phyloP scores from a whole-genome alignment of 2,329 filamentous ascomycete genomes.

The Pyrenophora graminea region DNA sequence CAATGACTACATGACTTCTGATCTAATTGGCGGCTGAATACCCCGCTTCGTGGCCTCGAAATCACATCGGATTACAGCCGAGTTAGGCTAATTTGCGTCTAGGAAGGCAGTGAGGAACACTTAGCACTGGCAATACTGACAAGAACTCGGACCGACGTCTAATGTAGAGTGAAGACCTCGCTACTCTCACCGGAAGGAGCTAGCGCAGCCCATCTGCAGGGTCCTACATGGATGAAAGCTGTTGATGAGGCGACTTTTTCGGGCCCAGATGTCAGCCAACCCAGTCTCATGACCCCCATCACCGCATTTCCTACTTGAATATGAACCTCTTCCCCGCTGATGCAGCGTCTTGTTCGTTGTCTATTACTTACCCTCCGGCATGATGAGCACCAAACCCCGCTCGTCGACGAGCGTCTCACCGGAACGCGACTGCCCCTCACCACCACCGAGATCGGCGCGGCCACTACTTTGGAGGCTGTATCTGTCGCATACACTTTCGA shows the following conservation, averaged over 20 bases:
- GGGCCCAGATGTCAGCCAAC: neutral
- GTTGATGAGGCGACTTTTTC: neutral
- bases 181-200: neutral
- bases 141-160: neutral
- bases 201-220: neutral
- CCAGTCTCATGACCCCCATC: conserved; percentile 19
- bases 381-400: conserved; percentile 7
- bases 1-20: too few species aligned
- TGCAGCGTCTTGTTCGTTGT: neutral
- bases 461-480: conserved; percentile 46
- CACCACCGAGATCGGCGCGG: conserved; percentile 11
- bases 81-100: neutral
- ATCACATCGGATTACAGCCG: neutral
- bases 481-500: conserved; percentile 53
- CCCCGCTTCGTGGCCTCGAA: too few species aligned
- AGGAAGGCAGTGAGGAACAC: neutral
- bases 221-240: neutral
- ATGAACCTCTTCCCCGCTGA: conserved; percentile 3
- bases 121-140: neutral
- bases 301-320: conserved; percentile 4
- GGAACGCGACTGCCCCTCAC: conserved; percentile 10
- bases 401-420: conserved; percentile 6
- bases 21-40: too few species aligned
- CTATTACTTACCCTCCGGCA: neutral
- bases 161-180: neutral